Percentiles rank a stretch among this genome's conserved stretches.
phyloP scores from a whole-genome alignment of 179 eudicot genomes.

The Corrigiola litoralis region DNA sequence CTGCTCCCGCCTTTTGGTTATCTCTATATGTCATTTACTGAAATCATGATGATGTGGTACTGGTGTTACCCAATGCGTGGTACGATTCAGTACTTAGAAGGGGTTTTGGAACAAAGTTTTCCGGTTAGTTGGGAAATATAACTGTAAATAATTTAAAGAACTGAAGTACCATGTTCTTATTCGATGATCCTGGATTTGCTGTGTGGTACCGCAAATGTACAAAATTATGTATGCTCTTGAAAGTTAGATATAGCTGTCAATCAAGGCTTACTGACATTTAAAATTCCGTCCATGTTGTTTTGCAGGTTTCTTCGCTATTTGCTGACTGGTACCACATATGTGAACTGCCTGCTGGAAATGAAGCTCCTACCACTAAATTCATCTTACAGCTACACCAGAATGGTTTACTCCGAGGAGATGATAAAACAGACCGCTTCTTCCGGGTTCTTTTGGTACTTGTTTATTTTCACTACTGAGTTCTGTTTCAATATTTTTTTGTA shows the following conservation, averaged over 20 bases:
- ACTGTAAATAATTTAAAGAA: too few species aligned
- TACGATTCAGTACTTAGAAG: too few species aligned
- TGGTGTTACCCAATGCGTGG: too few species aligned
- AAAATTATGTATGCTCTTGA: neutral
- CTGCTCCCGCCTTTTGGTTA: too few species aligned
- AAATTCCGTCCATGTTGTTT: constrained; percentile 1
- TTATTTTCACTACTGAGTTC: neutral
- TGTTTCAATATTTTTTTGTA: neutral
- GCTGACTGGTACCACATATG: constrained; percentile 73
- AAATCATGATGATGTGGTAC: too few species aligned
- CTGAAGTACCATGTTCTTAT: too few species aligned
- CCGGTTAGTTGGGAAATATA: too few species aligned
- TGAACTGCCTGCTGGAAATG: constrained; percentile 71
- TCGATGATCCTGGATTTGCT: too few species aligned
- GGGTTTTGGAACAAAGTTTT: too few species aligned
- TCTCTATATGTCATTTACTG: too few species aligned
- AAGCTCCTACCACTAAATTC: constrained; percentile 48
- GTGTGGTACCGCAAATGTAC: too few species aligned
- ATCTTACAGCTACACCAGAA: constrained; percentile 63
- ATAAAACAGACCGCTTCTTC: constrained; percentile 68
- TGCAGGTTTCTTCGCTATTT: constrained; percentile 70
- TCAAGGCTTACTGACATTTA: neutral
- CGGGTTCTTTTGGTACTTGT: constrained; percentile 58
- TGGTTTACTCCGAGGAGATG: constrained; percentile 86
- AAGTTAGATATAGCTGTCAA: neutral